These are phyloP conservation scores for Annona cherimola DNA, from an alignment of 164 flowering plant species.

Conservation along the genomic window DNA sequence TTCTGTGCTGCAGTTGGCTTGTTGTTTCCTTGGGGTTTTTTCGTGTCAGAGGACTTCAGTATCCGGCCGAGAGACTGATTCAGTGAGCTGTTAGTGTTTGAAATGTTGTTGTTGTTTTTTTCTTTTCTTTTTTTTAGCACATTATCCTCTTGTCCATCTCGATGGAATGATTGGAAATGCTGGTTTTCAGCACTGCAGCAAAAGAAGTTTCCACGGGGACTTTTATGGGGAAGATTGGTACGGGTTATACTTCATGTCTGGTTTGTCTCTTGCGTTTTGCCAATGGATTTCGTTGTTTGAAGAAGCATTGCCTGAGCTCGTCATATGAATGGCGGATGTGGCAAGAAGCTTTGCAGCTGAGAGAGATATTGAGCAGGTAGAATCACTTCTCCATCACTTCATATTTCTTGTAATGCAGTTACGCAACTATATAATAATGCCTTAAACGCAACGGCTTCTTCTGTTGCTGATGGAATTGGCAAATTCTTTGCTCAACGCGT, in stretches of 20 bases:
- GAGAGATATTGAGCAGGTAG: slow-evolving; percentile 77
- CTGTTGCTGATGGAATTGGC: too few species aligned
- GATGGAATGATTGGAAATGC: slow-evolving; percentile 17
- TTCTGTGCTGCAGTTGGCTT: slow-evolving; percentile 4
- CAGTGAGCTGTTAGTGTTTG: too few species aligned
- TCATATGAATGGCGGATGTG: slow-evolving; percentile 71
- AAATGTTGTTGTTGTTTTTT: too few species aligned
- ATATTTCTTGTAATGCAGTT: too few species aligned
- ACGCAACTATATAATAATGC: too few species aligned
- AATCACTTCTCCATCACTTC: not conserved
- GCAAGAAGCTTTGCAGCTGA: slow-evolving; percentile 49
- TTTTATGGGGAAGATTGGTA: slow-evolving; percentile 26
- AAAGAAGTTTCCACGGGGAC: slow-evolving; percentile 12
- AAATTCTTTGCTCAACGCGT: too few species aligned
- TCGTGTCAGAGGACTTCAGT: slow-evolving; percentile 5
- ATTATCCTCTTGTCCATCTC: not conserved
- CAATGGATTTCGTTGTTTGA: slow-evolving; percentile 40
- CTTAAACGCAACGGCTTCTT: too few species aligned
- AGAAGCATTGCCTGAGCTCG: slow-evolving; percentile 25
- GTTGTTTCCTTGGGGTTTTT: not conserved
- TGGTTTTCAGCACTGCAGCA: slow-evolving; percentile 6
- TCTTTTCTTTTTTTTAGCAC: too few species aligned
- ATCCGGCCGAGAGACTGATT: not conserved
- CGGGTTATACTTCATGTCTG: slow-evolving; percentile 1
- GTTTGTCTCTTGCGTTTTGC: slow-evolving; percentile 19